Evolutionary conservation across 1,284 basidiomycete genomes (phyloP).

Genomic region (Anthracocystis walkeri): DNA sequence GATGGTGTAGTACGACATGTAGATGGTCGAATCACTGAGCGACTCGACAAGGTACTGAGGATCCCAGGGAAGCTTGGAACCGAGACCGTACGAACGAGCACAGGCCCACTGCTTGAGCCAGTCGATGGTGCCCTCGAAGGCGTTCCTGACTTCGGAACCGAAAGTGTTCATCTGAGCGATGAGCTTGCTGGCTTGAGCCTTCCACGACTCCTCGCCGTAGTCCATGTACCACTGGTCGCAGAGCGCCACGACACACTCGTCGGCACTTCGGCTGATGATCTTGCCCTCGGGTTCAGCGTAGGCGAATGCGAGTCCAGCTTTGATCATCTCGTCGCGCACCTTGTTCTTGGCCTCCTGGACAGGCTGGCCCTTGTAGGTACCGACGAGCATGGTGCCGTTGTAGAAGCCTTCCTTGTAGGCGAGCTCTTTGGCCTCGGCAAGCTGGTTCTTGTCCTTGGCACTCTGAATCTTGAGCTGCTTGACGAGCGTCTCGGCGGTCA

Average conservation of each 20-base stretch:
- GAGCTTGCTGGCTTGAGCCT: constrained; percentile 84
- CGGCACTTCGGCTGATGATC: constrained; percentile 87
- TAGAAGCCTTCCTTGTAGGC: constrained; percentile 99
- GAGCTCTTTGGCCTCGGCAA: constrained; percentile 96
- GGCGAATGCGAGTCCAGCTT: constrained; percentile 81
- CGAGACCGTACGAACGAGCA: constrained; percentile 94
- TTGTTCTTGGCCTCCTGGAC: constrained; percentile 92
- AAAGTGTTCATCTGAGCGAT: constrained; percentile 90
- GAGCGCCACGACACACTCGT: constrained; percentile 96
- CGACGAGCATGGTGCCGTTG: constrained; percentile 87
- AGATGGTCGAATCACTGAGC: constrained; percentile 96
- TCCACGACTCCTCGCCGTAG: constrained; percentile 93
- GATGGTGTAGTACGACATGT: constrained; percentile 98
- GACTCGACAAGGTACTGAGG: constrained; percentile 96
- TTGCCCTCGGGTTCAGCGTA: constrained; percentile 97
- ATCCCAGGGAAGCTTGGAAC: constrained; percentile 97
- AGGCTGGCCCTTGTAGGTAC: constrained; percentile 85
- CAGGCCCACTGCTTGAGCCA: constrained; percentile 99
- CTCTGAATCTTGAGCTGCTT: constrained; percentile 94
- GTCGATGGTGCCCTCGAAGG: constrained; percentile 88
- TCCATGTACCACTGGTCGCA: constrained; percentile 99
- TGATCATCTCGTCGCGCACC: constrained; percentile 87
- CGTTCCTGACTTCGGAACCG: constrained; percentile 86
- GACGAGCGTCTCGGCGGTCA: constrained; percentile 88
- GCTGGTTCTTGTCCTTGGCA: constrained; percentile 84